Conservation (phyloP, 768 basidiomycete species). For the Rossbeevera mucosa region DNA sequence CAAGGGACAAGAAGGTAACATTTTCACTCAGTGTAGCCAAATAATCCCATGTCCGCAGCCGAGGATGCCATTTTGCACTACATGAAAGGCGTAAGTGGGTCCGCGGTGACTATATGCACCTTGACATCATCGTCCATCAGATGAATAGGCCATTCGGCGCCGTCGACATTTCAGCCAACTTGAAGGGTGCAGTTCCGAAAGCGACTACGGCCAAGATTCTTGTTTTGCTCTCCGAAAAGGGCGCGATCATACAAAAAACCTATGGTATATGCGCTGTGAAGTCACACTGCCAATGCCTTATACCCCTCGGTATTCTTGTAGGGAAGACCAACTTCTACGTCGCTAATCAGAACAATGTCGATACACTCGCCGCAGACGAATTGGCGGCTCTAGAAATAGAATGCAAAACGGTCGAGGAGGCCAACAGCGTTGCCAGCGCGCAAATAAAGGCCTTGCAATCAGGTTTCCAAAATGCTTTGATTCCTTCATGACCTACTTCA, state of each 20-base stretch:
- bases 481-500: not conserved
- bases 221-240: constrained; percentile 76
- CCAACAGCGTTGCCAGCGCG: constrained; percentile 47
- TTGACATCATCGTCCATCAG: constrained; percentile 33
- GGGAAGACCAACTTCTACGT: constrained; percentile 88
- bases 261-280: constrained; percentile 53
- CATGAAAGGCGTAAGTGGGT: constrained; percentile 54
- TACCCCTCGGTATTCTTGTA: constrained; percentile 22
- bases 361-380: constrained; percentile 58
- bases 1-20: constrained; percentile 66
- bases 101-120: constrained; percentile 8
- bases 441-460: constrained; percentile 46
- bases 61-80: constrained; percentile 77
- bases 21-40: not conserved
- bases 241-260: constrained; percentile 72
- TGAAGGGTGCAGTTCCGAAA: constrained; percentile 87
- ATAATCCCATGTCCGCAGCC: constrained; percentile 36
- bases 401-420: constrained; percentile 52
- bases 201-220: constrained; percentile 82
- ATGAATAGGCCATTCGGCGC: constrained; percentile 94
- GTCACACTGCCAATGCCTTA: not conserved
- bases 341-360: constrained; percentile 70
- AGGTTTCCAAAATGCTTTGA: constrained; percentile 15
- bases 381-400: constrained; percentile 59
- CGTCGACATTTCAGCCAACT: constrained; percentile 86